Evolutionary conservation across 805 yeast genomes (phyloP).

Genomic region (Candida endomychidarum): DNA sequence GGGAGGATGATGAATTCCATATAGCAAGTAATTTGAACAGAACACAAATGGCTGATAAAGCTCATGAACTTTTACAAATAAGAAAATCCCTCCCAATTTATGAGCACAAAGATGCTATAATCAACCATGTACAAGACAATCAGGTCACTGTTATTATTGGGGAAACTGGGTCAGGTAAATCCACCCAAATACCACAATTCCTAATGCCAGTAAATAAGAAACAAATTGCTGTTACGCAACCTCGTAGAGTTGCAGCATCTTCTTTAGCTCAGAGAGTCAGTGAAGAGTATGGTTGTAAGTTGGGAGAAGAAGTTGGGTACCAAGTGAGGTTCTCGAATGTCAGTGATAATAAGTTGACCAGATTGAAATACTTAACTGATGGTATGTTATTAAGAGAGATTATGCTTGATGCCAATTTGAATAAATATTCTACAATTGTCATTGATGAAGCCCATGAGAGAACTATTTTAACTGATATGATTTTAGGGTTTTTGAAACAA

Average conservation of each 20-base stretch:
- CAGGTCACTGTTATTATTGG: slow-evolving; percentile 84
- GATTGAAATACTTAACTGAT: slow-evolving; percentile 85
- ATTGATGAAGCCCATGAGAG: slow-evolving; percentile 98
- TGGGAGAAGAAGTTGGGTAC: slow-evolving; percentile 88
- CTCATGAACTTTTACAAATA: slow-evolving; percentile 31
- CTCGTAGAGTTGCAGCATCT: slow-evolving; percentile 96
- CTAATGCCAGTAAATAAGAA: slow-evolving; percentile 55
- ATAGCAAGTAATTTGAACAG: slow-evolving; percentile 8
- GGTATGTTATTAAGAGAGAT: slow-evolving; percentile 95
- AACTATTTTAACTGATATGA: slow-evolving; percentile 84
- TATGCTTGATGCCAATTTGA: slow-evolving; percentile 67
- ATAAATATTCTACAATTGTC: slow-evolving; percentile 70
- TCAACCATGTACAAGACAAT: slow-evolving; percentile 52
- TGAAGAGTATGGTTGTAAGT: slow-evolving; percentile 72
- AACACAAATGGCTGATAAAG: slow-evolving; percentile 36
- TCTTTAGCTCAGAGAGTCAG: slow-evolving; percentile 91
- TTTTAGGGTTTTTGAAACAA: slow-evolving; percentile 83
- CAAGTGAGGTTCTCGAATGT: slow-evolving; percentile 87
- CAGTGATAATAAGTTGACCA: slow-evolving; percentile 52
- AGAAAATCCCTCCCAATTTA: slow-evolving; percentile 73
- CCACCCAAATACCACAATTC: slow-evolving; percentile 95
- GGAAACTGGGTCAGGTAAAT: slow-evolving; percentile 97
- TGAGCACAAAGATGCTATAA: slow-evolving; percentile 63
- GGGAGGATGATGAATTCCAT: slow-evolving; percentile 19
- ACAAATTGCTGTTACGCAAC: slow-evolving; percentile 89